These are phyloP conservation scores for Tolypocladium cylindrosporum DNA, from an alignment of 2,329 filamentous ascomycete species.

Conservation along the genomic window DNA sequence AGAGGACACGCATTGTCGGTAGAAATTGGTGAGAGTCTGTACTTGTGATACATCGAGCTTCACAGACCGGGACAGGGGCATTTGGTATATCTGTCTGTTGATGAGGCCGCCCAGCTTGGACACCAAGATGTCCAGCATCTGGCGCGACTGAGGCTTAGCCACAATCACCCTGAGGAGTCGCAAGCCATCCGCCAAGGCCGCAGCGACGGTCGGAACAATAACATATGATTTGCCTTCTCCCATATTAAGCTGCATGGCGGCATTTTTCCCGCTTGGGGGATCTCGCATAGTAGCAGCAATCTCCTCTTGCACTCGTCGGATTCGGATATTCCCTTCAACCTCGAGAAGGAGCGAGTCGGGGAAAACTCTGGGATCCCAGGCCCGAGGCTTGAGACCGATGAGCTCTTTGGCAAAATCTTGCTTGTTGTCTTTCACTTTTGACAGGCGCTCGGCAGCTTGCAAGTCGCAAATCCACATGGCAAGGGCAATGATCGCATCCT, in stretches of 20 bases:
- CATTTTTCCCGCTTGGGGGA: slow-evolving; percentile 27
- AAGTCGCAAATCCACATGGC: slow-evolving; percentile 23
- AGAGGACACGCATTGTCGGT: slow-evolving; percentile 30
- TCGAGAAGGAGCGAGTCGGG: slow-evolving; percentile 55
- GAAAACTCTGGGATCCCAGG: slow-evolving; percentile 38
- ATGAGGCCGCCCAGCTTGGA: slow-evolving; percentile 45
- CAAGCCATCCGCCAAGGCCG: slow-evolving; percentile 35
- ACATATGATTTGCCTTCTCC: slow-evolving; percentile 58
- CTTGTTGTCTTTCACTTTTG: slow-evolving; percentile 9
- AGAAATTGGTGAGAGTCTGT: slow-evolving; percentile 23
- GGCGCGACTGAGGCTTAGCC: slow-evolving; percentile 41
- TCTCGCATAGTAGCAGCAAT: slow-evolving; percentile 46
- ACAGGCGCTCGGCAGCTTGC: slow-evolving; percentile 29
- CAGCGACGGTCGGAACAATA: slow-evolving; percentile 52
- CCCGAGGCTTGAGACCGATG: slow-evolving; percentile 37
- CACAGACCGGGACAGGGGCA: slow-evolving; percentile 21
- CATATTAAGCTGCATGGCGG: slow-evolving; percentile 57
- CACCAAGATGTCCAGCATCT: slow-evolving; percentile 48
- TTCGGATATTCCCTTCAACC: slow-evolving; percentile 48
- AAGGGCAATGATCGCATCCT: slow-evolving; percentile 21
- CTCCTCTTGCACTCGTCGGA: slow-evolving; percentile 45
- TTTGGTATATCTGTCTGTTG: background rate
- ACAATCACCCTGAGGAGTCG: slow-evolving; percentile 46
- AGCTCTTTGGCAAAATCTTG: slow-evolving; percentile 27
- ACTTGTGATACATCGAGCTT: slow-evolving; percentile 20